Evolutionary conservation across 2,329 filamentous ascomycete species (phyloP), one percentile per base, ranked within the genome.

Genomic region (Claviceps sorghi): DNA sequence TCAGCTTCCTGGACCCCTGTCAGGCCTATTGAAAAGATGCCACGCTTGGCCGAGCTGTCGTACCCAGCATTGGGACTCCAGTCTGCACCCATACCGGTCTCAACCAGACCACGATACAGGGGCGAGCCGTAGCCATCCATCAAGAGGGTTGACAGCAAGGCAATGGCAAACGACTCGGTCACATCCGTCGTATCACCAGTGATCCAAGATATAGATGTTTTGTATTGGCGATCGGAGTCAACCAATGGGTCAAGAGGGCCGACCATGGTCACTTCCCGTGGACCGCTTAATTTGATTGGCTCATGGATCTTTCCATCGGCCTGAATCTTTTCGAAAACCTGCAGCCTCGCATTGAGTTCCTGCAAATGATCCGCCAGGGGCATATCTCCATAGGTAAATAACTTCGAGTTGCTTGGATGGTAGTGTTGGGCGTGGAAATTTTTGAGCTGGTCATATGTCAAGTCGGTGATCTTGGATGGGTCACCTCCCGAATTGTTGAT

Each of bases 401-500:
- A 76, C 69, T 96, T 97, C 46, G 91, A 86, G 67, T 98, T 98
- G 70, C 89, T 97, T 0, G 93, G 93, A 67, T 98, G 91, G 66
- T 98, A 98, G 69, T 98, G 89, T 58, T 89, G 81, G 44, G 83
- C 83, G 58, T 97, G 94, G 66, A 95, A 98, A 43, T 84, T 79
- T 62, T 83, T 85, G 49, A 98, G 74, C 65, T 96, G 87, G 61
- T 91, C 81, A 67, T 96, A 90, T 1, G 90, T 97, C 55, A 98
- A 72, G 60, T 97, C 88, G 32, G 93, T 96, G 61, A 98, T 98
- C 68, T 91, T 94, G 62, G 93, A 84, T 0, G 93, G 93, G 64
- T 98, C 93, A 52, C 93, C 93, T 36, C 93, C 93, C 1, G 91
- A 97, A 70, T 98, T 97, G 71, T 98, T 86, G 66, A 98, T 85